These are phyloP conservation scores for Nakazawaea pomicola DNA, from an alignment of 805 yeast species.

Conservation along the genomic window DNA sequence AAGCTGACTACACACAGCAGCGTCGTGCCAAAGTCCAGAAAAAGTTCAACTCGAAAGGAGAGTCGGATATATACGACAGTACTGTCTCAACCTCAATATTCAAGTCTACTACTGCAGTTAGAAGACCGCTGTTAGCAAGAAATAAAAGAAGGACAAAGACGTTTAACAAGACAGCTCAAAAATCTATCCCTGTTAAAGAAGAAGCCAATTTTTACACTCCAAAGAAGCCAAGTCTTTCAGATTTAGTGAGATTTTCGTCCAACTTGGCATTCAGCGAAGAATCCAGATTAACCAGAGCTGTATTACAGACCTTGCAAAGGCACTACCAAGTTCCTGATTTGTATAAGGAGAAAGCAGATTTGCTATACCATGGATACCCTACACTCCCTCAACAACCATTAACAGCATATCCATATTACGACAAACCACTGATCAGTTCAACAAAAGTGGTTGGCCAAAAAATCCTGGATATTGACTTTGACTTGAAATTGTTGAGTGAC, in stretches of 20 bases:
- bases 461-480: slow-evolving; percentile 10
- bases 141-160: no score
- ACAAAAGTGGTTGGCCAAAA: slow-evolving; percentile 7
- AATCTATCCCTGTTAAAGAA: background rate
- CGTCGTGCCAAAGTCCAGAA: slow-evolving; percentile 7
- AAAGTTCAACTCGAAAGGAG: slow-evolving; percentile 1
- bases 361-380: background rate
- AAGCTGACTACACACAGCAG: slow-evolving; percentile 1
- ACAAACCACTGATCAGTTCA: slow-evolving; percentile 2
- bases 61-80: slow-evolving; percentile 2
- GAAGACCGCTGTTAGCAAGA: no score
- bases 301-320: slow-evolving; percentile 3
- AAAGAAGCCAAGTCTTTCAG: slow-evolving; percentile 6
- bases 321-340: slow-evolving; percentile 11
- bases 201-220: slow-evolving; percentile 1
- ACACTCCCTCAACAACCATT: slow-evolving; percentile 3
- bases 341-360: slow-evolving; percentile 2
- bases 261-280: slow-evolving; percentile 9
- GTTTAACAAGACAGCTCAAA: background rate
- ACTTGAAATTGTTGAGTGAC: slow-evolving; percentile 8
- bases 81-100: no score
- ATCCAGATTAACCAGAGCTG: slow-evolving; percentile 10
- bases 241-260: slow-evolving; percentile 9
- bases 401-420: slow-evolving; percentile 6
- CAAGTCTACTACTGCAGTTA: no score